Evolutionary conservation across 2,329 filamentous ascomycete genomes (phyloP).

Genomic region (Hymenoscyphus linearis): DNA sequence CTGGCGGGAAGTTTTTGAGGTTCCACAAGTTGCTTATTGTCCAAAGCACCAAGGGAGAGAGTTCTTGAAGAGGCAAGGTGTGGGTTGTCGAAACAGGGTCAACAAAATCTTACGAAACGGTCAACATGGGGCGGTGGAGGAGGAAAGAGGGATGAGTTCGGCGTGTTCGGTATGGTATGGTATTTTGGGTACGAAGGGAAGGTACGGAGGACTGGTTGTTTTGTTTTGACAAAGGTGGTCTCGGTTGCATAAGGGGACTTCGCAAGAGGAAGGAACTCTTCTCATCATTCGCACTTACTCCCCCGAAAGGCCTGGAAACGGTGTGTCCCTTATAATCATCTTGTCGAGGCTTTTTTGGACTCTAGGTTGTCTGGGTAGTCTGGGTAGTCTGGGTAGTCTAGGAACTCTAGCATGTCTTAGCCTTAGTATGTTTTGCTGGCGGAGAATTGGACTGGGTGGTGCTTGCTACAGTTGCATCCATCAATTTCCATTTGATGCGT

Average conservation of each 20-base stretch:
- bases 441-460: slow-evolving; percentile 2
- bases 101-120: background rate
- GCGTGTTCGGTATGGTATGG: background rate
- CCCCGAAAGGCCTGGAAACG: background rate
- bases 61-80: background rate
- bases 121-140: background rate
- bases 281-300: background rate
- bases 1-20: background rate
- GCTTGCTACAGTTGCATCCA: slow-evolving; percentile 5
- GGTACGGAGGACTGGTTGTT: too few species aligned
- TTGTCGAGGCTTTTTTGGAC: background rate
- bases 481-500: slow-evolving; percentile 4
- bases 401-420: background rate
- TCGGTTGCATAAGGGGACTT: too few species aligned
- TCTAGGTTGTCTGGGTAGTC: background rate
- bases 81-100: background rate
- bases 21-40: background rate
- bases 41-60: background rate
- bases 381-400: too few species aligned
- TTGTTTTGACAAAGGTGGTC: too few species aligned
- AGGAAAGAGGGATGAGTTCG: background rate
- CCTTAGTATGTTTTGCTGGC: background rate
- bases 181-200: too few species aligned
- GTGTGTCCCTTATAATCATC: background rate
- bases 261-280: background rate